phyloP scores from a whole-genome alignment of 2,329 filamentous ascomycete species.

The Podosphaera xanthii region DNA sequence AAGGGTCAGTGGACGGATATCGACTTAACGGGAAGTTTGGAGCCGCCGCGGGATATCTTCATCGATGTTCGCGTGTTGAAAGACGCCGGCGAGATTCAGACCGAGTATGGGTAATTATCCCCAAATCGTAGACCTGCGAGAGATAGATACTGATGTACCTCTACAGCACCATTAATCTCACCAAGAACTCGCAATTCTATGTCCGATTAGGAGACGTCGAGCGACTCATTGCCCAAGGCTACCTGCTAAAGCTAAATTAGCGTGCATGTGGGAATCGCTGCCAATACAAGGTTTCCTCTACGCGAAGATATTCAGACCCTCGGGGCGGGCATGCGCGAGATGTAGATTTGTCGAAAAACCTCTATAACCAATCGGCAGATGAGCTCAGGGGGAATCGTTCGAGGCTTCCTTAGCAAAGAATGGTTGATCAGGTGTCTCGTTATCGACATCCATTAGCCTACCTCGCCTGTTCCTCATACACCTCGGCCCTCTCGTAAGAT shows the following conservation, averaged over 20 bases:
- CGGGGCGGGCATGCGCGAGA: too few relatives aligned
- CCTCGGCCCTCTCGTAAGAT: too few relatives aligned
- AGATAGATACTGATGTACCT: constrained; percentile 4
- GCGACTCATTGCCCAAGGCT: constrained; percentile 78
- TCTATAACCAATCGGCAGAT: too few relatives aligned
- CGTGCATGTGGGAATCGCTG: constrained; percentile 62
- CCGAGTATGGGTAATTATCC: constrained; percentile 70
- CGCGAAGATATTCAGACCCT: neutral
- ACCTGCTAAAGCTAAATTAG: constrained; percentile 37
- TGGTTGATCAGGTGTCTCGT: too few relatives aligned
- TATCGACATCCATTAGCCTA: too few relatives aligned
- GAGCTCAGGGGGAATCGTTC: too few relatives aligned
- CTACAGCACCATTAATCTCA: constrained; percentile 69
- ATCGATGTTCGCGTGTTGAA: constrained; percentile 91
- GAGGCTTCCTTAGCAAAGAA: too few relatives aligned
- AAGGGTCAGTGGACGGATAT: constrained; percentile 98
- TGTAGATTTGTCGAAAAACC: too few relatives aligned
- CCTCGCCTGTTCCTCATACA: too few relatives aligned
- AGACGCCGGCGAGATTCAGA: constrained; percentile 95
- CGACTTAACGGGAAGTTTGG: constrained; percentile 78
- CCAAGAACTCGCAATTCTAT: constrained; percentile 96
- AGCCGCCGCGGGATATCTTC: constrained; percentile 86
- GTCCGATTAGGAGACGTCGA: constrained; percentile 92
- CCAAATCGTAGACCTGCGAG: neutral
- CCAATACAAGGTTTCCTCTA: neutral